Evolutionary conservation across 768 basidiomycete species (phyloP).

Genomic region (Xerocomellus intermedius): DNA sequence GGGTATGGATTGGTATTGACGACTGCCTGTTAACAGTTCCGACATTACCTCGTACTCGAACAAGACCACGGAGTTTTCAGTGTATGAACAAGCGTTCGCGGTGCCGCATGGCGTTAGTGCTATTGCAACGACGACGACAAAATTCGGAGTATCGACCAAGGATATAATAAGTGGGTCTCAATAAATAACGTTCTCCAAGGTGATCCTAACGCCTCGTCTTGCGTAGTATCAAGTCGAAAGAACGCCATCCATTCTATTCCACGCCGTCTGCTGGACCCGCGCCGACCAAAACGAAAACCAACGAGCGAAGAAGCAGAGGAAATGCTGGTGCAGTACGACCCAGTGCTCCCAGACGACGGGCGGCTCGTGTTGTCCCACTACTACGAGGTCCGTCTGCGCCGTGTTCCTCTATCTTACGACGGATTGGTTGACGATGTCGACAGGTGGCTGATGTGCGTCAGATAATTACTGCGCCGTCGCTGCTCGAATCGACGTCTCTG

Average conservation of each 20-base stretch:
- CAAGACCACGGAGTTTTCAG: constrained; percentile 50
- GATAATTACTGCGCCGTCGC: constrained; percentile 77
- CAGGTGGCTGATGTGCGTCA: constrained; percentile 68
- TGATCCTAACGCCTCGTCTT: neutral
- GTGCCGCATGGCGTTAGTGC: constrained; percentile 69
- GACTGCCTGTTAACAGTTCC: constrained; percentile 36
- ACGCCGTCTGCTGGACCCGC: constrained; percentile 73
- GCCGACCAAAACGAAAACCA: constrained; percentile 74
- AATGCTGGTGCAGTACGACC: constrained; percentile 81
- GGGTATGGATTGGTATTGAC: neutral
- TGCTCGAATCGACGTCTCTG: constrained; percentile 89
- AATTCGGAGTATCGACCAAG: constrained; percentile 83
- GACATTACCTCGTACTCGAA: constrained; percentile 56
- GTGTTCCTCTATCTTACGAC: neutral
- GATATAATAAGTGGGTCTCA: constrained; percentile 75
- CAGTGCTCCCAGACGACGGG: constrained; percentile 69
- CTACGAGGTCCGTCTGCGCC: constrained; percentile 42
- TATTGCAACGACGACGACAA: constrained; percentile 74
- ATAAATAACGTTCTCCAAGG: neutral
- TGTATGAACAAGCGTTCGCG: constrained; percentile 67
- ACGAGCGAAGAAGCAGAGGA: constrained; percentile 82
- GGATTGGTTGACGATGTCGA: neutral
- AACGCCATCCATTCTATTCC: constrained; percentile 75
- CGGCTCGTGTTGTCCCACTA: constrained; percentile 54
- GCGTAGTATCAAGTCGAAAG: constrained; percentile 71